phyloP scores from a whole-genome alignment of 2,329 filamentous ascomycete genomes.

The Penicillium sp. region DNA sequence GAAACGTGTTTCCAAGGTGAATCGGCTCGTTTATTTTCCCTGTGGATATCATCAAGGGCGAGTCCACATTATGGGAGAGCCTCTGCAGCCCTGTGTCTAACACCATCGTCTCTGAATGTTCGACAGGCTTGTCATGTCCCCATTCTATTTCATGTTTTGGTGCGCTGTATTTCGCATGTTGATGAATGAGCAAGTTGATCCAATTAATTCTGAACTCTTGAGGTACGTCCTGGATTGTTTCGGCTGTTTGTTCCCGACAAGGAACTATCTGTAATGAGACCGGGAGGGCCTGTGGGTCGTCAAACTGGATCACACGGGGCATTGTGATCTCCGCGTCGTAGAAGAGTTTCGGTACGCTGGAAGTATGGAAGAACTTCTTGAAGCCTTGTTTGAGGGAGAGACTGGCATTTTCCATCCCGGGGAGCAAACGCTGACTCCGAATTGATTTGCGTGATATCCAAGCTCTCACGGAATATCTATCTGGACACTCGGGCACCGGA shows the following conservation, averaged over 20 bases:
- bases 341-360: conserved; percentile 35
- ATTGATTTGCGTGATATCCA: conserved; percentile 8
- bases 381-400: conserved; percentile 38
- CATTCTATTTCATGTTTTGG: neutral
- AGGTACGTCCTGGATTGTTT: conserved; percentile 10
- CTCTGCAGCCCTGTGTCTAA: neutral
- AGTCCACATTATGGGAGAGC: neutral
- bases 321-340: conserved; percentile 29
- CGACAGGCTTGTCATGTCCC: neutral
- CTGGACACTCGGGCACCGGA: neutral
- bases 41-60: neutral
- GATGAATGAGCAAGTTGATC: conserved; percentile 13
- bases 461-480: neutral
- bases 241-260: conserved; percentile 4
- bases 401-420: conserved; percentile 31
- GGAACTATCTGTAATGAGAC: conserved; percentile 14
- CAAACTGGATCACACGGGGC: conserved; percentile 29
- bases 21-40: neutral
- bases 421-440: conserved; percentile 32
- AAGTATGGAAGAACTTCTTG: conserved; percentile 34
- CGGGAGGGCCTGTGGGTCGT: conserved; percentile 13
- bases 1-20: neutral
- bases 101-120: neutral
- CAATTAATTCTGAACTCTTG: conserved; percentile 18
- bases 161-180: conserved; percentile 11